These are phyloP conservation scores for Neonectria magnoliae DNA, from an alignment of 2,329 filamentous ascomycete species.

Conservation along the genomic window DNA sequence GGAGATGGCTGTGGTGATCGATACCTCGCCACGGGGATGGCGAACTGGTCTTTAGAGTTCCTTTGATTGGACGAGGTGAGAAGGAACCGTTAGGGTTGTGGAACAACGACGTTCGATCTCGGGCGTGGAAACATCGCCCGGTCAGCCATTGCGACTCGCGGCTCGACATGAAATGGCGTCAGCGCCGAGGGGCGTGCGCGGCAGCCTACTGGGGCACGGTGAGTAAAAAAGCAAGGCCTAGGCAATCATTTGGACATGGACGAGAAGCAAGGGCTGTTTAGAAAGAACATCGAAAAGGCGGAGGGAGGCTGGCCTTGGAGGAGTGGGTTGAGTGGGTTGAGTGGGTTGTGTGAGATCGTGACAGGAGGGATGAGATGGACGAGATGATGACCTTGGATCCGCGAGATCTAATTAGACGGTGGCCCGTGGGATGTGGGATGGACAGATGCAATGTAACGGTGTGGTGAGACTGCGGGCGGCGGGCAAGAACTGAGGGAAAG, in stretches of 20 bases:
- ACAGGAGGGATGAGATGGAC: neutral
- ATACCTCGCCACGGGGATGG: neutral
- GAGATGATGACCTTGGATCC: constrained; percentile 16
- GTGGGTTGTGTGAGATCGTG: neutral
- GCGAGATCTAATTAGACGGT: constrained; percentile 6
- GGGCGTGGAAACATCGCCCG: neutral
- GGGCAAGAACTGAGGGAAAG: no score
- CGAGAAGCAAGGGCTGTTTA: constrained; percentile 21
- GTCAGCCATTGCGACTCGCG: neutral
- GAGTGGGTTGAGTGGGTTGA: neutral
- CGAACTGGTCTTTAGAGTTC: neutral
- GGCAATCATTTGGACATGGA: constrained; percentile 11
- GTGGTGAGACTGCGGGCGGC: neutral
- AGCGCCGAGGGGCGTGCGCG: constrained; percentile 18
- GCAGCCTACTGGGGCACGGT: constrained; percentile 13
- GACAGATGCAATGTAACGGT: constrained; percentile 11
- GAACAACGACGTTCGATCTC: constrained; percentile 1
- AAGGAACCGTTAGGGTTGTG: neutral
- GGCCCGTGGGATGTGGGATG: neutral
- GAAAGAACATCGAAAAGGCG: constrained; percentile 7
- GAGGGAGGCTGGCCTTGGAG: neutral
- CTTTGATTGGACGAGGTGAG: constrained; percentile 5
- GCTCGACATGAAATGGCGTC: constrained; percentile 29
- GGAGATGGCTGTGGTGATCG: constrained; percentile 17
- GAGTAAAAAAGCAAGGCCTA: constrained; percentile 35